A percentile compares a stretch with the other conserved stretches of the same genome.
These are phyloP conservation scores for Ustilago vetiveriae DNA, from an alignment of 1,284 basidiomycete genomes.

Conservation along the genomic window DNA sequence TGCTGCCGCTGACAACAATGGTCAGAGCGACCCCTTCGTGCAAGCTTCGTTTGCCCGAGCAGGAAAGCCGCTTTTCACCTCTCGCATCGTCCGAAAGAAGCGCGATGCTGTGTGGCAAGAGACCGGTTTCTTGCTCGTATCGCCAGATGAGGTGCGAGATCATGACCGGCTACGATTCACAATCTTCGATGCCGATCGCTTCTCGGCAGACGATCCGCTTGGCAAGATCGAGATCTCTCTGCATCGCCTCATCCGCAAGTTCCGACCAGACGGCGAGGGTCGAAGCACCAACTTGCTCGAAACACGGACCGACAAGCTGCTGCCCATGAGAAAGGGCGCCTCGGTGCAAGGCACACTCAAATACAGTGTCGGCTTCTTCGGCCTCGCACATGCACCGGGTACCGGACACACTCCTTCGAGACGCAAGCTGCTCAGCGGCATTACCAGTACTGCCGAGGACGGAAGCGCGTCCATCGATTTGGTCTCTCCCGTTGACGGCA, in stretches of 20 bases:
- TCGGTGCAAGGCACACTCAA: constrained; percentile 52
- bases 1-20: constrained; percentile 56
- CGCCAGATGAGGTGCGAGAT: constrained; percentile 58
- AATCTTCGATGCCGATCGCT: constrained; percentile 62
- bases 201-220: constrained; percentile 63
- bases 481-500: constrained; percentile 27
- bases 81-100: constrained; percentile 50
- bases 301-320: constrained; percentile 46
- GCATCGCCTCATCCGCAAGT: constrained; percentile 49
- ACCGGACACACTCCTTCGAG: constrained; percentile 35
- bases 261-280: constrained; percentile 18
- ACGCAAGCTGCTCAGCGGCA: constrained; percentile 38
- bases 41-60: constrained; percentile 53
- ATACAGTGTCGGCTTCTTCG: constrained; percentile 59
- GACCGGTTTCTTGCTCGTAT: constrained; percentile 51
- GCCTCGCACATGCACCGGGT: constrained; percentile 44
- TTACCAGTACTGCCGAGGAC: constrained; percentile 17
- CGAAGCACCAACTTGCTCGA: constrained; percentile 48
- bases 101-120: constrained; percentile 60
- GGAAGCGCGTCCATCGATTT: constrained; percentile 25
- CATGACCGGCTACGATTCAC: constrained; percentile 55
- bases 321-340: constrained; percentile 50
- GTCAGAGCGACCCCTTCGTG: constrained; percentile 61
- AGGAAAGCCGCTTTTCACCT: constrained; percentile 57
- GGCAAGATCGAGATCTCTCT: constrained; percentile 60